A percentile compares a stretch with the other conserved stretches of the same genome.
These are phyloP conservation scores for Curvularia sp. DNA, from an alignment of 2,329 filamentous ascomycete species.

Conservation along the genomic window DNA sequence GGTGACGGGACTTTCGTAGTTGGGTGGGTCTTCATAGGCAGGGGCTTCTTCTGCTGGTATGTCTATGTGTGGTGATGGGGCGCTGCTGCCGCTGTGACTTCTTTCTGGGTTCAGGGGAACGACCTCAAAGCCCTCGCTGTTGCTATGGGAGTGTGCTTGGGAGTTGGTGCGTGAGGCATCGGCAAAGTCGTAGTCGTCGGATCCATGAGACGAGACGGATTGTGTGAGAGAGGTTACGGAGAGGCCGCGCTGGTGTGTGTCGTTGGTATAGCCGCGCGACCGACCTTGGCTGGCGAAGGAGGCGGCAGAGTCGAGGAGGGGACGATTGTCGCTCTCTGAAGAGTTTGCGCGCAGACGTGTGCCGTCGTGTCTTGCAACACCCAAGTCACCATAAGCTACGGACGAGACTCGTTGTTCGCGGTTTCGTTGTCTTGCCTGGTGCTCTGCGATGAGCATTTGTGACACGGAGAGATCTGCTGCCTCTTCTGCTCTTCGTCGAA, in stretches of 20 bases:
- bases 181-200: slow-evolving; percentile 47
- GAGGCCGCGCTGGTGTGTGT: slow-evolving; percentile 52
- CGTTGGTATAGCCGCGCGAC: slow-evolving; percentile 30
- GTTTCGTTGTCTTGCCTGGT: slow-evolving; percentile 60
- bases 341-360: slow-evolving; percentile 76
- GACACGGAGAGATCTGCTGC: slow-evolving; percentile 51
- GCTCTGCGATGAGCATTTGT: slow-evolving; percentile 61
- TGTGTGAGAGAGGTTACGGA: slow-evolving; percentile 52
- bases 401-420: slow-evolving; percentile 74
- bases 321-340: slow-evolving; percentile 73
- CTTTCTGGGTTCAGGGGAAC: slow-evolving; percentile 48
- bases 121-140: slow-evolving; percentile 53
- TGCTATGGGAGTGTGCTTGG: slow-evolving; percentile 23
- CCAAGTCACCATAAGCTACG: slow-evolving; percentile 78
- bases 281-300: slow-evolving; percentile 58
- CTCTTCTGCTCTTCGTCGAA: slow-evolving; percentile 59
- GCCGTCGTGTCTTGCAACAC: slow-evolving; percentile 78
- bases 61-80: slow-evolving; percentile 32
- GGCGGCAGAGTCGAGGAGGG: slow-evolving; percentile 74
- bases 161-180: slow-evolving; percentile 32
- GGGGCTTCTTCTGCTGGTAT: slow-evolving; percentile 46
- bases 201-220: slow-evolving; percentile 47
- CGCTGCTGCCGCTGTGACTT: slow-evolving; percentile 35
- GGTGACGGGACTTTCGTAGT: slow-evolving; percentile 54
- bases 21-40: slow-evolving; percentile 57